Evolutionary conservation across 2,329 filamentous ascomycete genomes (phyloP), one percentile per base, ranked within the genome.

Genomic region (Monosporascus sp.): DNA sequence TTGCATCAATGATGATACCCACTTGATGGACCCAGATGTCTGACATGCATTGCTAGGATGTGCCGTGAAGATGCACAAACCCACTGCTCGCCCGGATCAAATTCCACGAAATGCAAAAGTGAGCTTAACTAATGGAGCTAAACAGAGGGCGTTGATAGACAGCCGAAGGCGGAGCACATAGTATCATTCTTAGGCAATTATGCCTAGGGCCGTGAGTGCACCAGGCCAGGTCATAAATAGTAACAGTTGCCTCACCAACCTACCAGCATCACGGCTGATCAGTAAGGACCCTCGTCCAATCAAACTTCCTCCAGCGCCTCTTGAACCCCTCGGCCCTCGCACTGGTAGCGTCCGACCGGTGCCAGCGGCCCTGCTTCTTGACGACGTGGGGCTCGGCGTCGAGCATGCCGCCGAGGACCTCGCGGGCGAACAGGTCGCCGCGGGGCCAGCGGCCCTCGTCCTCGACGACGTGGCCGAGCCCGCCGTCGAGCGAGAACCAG

Each of bases 401-500:
- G 50, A 97, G 72, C 84, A 99, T 97, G 2, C 93, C 94, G 0
- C 91, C 94, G 38, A 99, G 77, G 6, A 96, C 83, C 72, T 97
- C 94, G 51, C 94, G 78, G 2, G 94, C 94, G 68, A 99, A 99
- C 18, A 97, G 69, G 70, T 99, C 94, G 0, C 93, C 93, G 62
- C 81, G 83, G 0, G 95, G 95, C 94, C 94, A 99, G 49, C 85
- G 78, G 48, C 84, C 80, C 27, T 84, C 76, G 62, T 99, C 89
- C 71, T 99, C 94, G 0, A 99, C 89, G 8, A 99, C 78, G 68
- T 99, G 94, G 0, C 90, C 94, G 59, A 99, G 72, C 0, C 94
- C 94, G 2, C 94, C 94, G 66, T 99, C 92, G 1, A 99, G 75
- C 50, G 84, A 83, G 67, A 97, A 97, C 92, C 93, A 99, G 20